A percentile compares a stretch with the other conserved stretches of the same genome.
Evolutionary conservation across 2,329 filamentous ascomycete genomes (phyloP).

Genomic region (Apiospora sp.): DNA sequence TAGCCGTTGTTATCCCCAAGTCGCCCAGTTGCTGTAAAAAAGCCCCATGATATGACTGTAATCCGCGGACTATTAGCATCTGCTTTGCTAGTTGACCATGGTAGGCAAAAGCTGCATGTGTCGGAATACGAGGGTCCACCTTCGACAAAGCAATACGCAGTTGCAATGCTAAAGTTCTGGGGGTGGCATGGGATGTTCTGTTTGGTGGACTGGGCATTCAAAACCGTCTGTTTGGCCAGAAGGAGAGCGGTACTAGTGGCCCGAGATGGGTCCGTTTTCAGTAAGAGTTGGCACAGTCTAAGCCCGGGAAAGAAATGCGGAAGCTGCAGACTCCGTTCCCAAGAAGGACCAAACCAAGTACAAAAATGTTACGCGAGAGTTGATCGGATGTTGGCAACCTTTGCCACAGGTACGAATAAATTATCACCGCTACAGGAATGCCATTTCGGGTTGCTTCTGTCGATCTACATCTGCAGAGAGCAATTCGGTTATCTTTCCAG

Average conservation of each 20-base stretch:
- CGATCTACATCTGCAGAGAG: background rate
- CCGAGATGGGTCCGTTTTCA: background rate
- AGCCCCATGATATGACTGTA: background rate
- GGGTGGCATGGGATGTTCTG: background rate
- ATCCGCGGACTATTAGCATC: background rate
- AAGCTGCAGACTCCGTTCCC: conserved; percentile 2
- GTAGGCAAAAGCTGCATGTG: background rate
- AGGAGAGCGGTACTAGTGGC: background rate
- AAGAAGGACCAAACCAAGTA: background rate
- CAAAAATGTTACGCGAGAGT: background rate
- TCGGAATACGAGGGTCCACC: background rate
- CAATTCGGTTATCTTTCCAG: background rate
- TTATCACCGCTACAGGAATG: background rate
- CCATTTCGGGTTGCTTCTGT: background rate
- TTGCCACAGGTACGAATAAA: background rate
- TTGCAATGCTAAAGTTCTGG: background rate
- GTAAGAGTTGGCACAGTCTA: background rate
- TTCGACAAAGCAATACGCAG: background rate
- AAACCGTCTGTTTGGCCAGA: background rate
- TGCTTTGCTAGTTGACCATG: background rate
- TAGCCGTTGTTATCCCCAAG: background rate
- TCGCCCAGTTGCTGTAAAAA: background rate
- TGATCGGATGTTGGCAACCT: background rate
- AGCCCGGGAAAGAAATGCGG: background rate
- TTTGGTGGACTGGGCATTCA: background rate